phyloP scores from a whole-genome alignment of 2,329 filamentous ascomycete species.

The Metarhizium robertsii region DNA sequence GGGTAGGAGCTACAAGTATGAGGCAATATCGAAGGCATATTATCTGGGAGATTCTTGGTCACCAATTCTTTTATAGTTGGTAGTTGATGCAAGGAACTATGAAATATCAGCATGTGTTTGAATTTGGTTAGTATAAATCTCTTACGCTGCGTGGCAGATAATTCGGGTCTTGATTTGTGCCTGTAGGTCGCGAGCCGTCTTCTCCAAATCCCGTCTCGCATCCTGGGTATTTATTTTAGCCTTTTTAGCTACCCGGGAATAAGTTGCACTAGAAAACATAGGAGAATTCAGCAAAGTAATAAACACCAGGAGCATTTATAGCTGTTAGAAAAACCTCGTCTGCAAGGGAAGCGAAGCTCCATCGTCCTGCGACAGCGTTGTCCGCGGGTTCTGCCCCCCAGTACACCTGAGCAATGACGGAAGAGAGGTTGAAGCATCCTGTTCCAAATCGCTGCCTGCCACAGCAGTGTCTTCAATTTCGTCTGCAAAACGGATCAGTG shows the following conservation, averaged over 20 bases:
- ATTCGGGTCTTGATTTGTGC: not conserved
- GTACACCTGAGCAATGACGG: not conserved
- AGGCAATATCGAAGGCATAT: not conserved
- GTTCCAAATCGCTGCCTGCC: not conserved
- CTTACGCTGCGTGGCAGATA: constrained; percentile 1
- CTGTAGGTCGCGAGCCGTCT: constrained; percentile 1
- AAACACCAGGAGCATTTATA: not conserved
- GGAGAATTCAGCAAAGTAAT: not conserved
- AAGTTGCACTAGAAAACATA: not conserved
- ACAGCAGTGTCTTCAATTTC: not conserved
- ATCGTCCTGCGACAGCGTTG: not conserved
- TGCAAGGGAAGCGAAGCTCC: not conserved
- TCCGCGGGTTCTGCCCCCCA: not conserved
- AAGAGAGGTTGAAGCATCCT: not conserved
- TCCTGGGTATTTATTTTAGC: not conserved
- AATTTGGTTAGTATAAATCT: not conserved
- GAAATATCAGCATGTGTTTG: not conserved
- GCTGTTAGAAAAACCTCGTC: not conserved
- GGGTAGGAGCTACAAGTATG: not conserved
- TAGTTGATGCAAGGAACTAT: not conserved
- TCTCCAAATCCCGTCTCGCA: constrained; percentile 2
- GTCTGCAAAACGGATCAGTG: not conserved
- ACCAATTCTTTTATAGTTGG: not conserved
- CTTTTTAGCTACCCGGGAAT: not conserved
- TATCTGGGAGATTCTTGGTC: not conserved